Percentiles rank a stretch among this genome's conserved stretches.
phyloP scores from a whole-genome alignment of 805 yeast genomes.

The Kuraishia floccosa region DNA sequence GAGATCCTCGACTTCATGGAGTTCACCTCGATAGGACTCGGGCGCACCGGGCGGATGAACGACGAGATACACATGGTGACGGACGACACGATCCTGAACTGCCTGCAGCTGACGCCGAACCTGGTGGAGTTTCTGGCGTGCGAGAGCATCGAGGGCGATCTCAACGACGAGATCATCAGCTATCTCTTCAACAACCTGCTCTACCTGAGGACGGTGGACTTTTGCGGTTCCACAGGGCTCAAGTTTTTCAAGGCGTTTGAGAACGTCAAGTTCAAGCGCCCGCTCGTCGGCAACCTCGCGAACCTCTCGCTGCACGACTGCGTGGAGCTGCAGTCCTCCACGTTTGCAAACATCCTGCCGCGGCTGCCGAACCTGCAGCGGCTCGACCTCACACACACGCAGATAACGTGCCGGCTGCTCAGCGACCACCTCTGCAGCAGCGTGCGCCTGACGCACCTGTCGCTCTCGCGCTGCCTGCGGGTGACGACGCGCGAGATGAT shows the following conservation, averaged over 20 bases:
- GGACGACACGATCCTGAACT: constrained; percentile 51
- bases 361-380: constrained; percentile 45
- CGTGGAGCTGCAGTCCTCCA: constrained; percentile 55
- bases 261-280: constrained; percentile 18
- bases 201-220: constrained; percentile 61
- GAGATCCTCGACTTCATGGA: constrained; percentile 78
- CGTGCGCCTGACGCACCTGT: constrained; percentile 62
- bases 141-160: constrained; percentile 78
- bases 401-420: constrained; percentile 55
- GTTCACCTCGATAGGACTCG: constrained; percentile 81
- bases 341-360: constrained; percentile 46
- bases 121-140: constrained; percentile 71
- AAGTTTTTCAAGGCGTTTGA: constrained; percentile 50
- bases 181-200: constrained; percentile 42
- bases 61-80: constrained; percentile 89
- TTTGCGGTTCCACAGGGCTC: constrained; percentile 76
- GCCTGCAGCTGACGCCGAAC: constrained; percentile 52
- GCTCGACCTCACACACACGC: constrained; percentile 75
- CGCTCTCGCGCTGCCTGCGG: constrained; percentile 53
- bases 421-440: constrained; percentile 37
- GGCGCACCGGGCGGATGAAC: constrained; percentile 84
- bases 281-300: constrained; percentile 16
- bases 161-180: constrained; percentile 47
- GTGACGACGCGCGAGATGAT: constrained; percentile 64
- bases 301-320: constrained; percentile 80